Percentiles rank a stretch among this genome's conserved stretches.
These are phyloP conservation scores for Populus tomentosa DNA, from an alignment of 441 rosid genomes.

Conservation along the genomic window DNA sequence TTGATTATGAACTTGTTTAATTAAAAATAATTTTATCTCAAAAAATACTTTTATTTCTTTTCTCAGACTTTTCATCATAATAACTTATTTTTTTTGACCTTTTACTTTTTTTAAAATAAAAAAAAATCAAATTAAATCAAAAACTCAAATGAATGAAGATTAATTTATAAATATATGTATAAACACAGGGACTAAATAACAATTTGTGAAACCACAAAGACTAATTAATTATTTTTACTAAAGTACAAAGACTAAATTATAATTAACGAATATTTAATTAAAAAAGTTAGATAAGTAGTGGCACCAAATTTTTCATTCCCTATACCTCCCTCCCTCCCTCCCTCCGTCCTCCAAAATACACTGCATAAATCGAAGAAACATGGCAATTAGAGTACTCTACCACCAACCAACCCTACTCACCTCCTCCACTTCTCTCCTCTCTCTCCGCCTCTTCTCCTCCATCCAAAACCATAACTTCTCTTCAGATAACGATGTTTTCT, in stretches of 20 bases:
- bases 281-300: not conserved
- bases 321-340: no score
- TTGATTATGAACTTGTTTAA: not conserved
- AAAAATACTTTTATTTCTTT: no score
- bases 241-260: no score
- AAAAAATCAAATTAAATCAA: no score
- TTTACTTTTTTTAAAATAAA: no score
- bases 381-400: not conserved
- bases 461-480: not conserved
- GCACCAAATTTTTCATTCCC: not conserved
- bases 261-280: no score
- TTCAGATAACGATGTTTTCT: not conserved
- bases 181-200: not conserved
- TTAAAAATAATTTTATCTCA: no score
- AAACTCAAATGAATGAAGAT: not conserved
- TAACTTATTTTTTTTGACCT: not conserved
- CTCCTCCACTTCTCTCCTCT: conserved; percentile 1
- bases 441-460: conserved; percentile 29
- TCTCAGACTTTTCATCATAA: not conserved
- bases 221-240: not conserved
- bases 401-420: not conserved
- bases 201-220: not conserved
- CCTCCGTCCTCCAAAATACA: not conserved
- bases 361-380: not conserved
- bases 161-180: no score